Conservation (phyloP, 495 filamentous ascomycete species). For the Lepraria neglecta region DNA sequence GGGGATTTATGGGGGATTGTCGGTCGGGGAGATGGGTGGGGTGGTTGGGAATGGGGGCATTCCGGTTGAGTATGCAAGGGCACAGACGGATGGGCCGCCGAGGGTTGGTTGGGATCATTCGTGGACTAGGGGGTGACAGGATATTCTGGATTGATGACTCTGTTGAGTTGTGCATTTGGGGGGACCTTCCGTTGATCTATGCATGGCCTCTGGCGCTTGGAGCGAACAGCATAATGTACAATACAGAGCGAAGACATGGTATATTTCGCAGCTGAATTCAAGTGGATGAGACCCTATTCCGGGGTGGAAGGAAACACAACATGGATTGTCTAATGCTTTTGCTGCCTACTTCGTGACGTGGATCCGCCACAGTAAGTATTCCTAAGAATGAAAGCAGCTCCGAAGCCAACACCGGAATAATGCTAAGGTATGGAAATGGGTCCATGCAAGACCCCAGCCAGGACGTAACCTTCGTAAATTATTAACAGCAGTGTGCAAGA, state of each 20-base stretch:
- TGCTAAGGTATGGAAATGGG: conserved; percentile 12
- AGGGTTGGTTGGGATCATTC: conserved; percentile 72
- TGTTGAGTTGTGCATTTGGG: no score
- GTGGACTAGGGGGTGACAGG: conserved; percentile 38
- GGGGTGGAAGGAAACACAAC: background rate
- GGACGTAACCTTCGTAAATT: background rate
- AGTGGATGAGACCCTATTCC: no score
- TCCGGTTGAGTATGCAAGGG: conserved; percentile 81
- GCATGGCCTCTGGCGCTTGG: background rate
- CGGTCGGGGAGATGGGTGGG: conserved; percentile 16
- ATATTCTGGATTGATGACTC: background rate
- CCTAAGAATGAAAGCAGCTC: background rate
- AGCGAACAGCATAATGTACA: background rate
- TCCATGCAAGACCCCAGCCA: background rate
- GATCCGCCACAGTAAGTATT: conserved; percentile 6
- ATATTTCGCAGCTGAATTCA: background rate
- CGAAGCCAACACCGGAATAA: conserved; percentile 15
- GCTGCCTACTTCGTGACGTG: background rate
- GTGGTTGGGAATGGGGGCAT: conserved; percentile 41
- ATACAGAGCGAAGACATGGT: background rate
- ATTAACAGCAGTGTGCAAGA: conserved; percentile 10
- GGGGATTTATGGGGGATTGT: conserved; percentile 52
- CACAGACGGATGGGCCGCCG: conserved; percentile 71
- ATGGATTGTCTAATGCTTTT: conserved; percentile 16
- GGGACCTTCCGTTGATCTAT: no score